A percentile compares a stretch with the other conserved stretches of the same genome.
These are phyloP conservation scores for Sistotremastrum suecicum DNA, from an alignment of 768 basidiomycete species.

Conservation along the genomic window DNA sequence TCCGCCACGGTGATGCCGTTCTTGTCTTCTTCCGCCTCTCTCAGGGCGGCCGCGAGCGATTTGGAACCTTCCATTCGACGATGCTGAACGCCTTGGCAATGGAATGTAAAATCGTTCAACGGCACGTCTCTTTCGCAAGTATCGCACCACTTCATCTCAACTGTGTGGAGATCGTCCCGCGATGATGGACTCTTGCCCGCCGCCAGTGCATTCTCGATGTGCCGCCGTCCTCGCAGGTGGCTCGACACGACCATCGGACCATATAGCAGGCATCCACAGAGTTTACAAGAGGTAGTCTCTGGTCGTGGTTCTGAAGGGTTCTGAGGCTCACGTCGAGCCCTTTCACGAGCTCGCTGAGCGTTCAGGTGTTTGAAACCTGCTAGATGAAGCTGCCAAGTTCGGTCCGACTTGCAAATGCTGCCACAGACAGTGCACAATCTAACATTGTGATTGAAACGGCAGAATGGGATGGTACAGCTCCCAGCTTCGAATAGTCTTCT, in stretches of 20 bases:
- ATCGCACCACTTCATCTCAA: too few relatives aligned
- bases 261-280: too few relatives aligned
- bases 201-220: too few relatives aligned
- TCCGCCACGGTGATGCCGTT: slow-evolving; percentile 29
- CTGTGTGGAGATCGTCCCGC: too few relatives aligned
- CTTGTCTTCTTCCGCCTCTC: slow-evolving; percentile 42
- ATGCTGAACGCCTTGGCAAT: slow-evolving; percentile 20
- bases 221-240: too few relatives aligned
- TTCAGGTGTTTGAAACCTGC: slow-evolving; percentile 16
- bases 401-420: slow-evolving; percentile 16
- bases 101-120: slow-evolving; percentile 6
- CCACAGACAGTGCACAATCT: slow-evolving; percentile 25
- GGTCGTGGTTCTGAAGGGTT: too few relatives aligned
- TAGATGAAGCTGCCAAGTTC: slow-evolving; percentile 18
- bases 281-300: too few relatives aligned
- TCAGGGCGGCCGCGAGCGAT: slow-evolving; percentile 27
- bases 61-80: slow-evolving; percentile 21
- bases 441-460: slow-evolving; percentile 23
- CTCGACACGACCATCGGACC: too few relatives aligned
- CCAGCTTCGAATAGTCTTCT: too few relatives aligned
- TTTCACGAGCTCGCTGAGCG: not conserved
- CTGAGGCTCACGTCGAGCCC: too few relatives aligned
- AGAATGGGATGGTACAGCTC: slow-evolving; percentile 18
- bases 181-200: too few relatives aligned
- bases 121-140: too few relatives aligned